A percentile compares a stretch with the other conserved stretches of the same genome.
These are phyloP conservation scores for Coprinopsis cinerea DNA, from an alignment of 768 basidiomycete species.

Conservation along the genomic window DNA sequence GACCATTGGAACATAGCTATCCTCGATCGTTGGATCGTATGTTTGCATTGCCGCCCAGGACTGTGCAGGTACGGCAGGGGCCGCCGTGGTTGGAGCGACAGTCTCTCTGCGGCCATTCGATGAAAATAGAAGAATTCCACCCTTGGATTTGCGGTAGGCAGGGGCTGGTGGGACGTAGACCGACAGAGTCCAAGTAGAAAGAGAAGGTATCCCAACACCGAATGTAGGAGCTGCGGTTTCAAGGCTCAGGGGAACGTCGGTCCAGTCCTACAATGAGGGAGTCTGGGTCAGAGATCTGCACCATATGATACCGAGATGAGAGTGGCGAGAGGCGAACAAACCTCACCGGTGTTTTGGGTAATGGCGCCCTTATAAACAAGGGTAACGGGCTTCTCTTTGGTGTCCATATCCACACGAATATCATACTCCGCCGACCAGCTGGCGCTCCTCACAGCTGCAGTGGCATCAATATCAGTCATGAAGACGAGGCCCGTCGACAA, in stretches of 20 bases:
- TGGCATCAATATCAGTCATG: not conserved
- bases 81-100: not conserved
- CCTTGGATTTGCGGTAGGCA: not conserved
- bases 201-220: constrained; percentile 29
- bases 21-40: not conserved
- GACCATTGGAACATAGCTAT: not conserved
- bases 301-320: no score
- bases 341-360: constrained; percentile 39
- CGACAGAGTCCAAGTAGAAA: constrained; percentile 32
- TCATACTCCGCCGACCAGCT: constrained; percentile 23
- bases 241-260: constrained; percentile 34
- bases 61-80: not conserved
- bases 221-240: constrained; percentile 40
- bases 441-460: not conserved
- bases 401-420: constrained; percentile 35
- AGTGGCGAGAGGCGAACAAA: not conserved
- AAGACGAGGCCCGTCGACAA: not conserved
- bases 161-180: constrained; percentile 12
- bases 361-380: constrained; percentile 37
- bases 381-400: constrained; percentile 30
- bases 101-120: no score
- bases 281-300: not conserved
- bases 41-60: not conserved
- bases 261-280: constrained; percentile 29
- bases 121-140: not conserved